A percentile compares a stretch with the other conserved stretches of the same genome.
These are phyloP conservation scores for Globisporangium emineosum DNA, from an alignment of 352 stramenopile genomes.

Conservation along the genomic window DNA sequence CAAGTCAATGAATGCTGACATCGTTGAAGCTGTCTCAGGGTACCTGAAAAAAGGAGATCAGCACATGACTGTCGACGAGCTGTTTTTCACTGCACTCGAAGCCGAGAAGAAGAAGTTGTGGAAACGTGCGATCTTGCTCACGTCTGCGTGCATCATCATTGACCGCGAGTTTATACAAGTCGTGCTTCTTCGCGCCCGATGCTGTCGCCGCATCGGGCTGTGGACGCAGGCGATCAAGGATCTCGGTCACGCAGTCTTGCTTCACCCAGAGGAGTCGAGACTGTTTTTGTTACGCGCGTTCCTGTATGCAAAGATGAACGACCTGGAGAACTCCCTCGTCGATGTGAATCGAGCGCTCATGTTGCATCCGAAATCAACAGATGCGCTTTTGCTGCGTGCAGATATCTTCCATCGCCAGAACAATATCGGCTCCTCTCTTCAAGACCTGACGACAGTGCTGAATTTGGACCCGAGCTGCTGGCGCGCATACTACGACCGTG, in stretches of 20 bases:
- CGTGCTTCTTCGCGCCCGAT: constrained; percentile 57
- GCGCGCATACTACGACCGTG: constrained; percentile 79
- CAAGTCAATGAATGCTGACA: constrained; percentile 40
- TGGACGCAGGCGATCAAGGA: constrained; percentile 77
- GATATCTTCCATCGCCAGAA: constrained; percentile 58
- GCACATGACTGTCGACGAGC: constrained; percentile 55
- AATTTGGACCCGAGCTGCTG: constrained; percentile 62
- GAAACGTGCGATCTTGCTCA: constrained; percentile 69
- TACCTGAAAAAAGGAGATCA: constrained; percentile 61
- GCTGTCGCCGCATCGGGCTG: constrained; percentile 63
- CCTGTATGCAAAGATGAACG: constrained; percentile 50
- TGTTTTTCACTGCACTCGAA: constrained; percentile 51
- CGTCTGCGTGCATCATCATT: constrained; percentile 65
- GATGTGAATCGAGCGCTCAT: constrained; percentile 60
- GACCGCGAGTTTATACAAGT: constrained; percentile 60
- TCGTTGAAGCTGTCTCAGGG: constrained; percentile 38
- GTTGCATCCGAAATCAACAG: constrained; percentile 59
- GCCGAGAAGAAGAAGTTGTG: constrained; percentile 57
- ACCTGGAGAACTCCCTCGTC: constrained; percentile 47
- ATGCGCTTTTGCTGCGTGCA: constrained; percentile 62
- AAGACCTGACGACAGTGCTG: constrained; percentile 63
- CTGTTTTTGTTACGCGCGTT: constrained; percentile 56
- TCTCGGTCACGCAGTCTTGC: constrained; percentile 42
- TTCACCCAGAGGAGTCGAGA: constrained; percentile 52
- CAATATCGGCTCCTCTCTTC: constrained; percentile 43